Base-by-base conservation (phyloP, 345 rosid genomes). In the Carallia brachiata region DNA sequence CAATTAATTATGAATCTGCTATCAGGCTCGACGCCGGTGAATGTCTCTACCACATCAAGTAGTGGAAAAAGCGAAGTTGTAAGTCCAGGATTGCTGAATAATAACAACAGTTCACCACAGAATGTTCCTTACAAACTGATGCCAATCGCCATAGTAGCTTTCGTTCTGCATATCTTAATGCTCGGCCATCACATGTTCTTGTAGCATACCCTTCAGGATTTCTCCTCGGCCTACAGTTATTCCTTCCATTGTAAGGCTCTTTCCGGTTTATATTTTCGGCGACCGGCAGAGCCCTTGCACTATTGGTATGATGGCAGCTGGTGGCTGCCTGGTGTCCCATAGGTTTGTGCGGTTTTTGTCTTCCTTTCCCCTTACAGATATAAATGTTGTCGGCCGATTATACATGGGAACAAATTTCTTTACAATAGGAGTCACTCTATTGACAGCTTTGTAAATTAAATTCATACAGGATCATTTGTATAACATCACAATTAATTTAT, bases 1-100 rank as follows among this genome's bases (percentile, higher is more conserved):
- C 16, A 3, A 0, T 44, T 39, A 7, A 72, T 19, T 47, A 16
- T 55, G 65, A 52, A 60, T 68, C 57, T 44, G 62, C 37, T 36
- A 27, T 10, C 61, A 93, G 98, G 98, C 75, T 86, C 97, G 0
- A 77, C 30, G 75, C 70, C 96, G 0, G 93, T 91, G 34, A 91
- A 89, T 56, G 98, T 94, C 5, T 88, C 98, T 0, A 85, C 96
- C 16, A 72, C 88, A 39, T 57, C 69, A 37, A 87, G 70, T 68
- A 80, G 85, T 0, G 93, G 91, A 63, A 86, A 75, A 79, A 94
- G 84, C 6, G 97, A 91, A 69, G 84, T 66, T 15, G 91, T 94
- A 36, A 87, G 85, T 5, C 83, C 92, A 1, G 97, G 96, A 63
- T 80, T 82, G 78, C 66, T 85, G 68, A 81, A 79, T 53, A 74